A percentile compares a stretch with the other conserved stretches of the same genome.
phyloP scores from a whole-genome alignment of 768 basidiomycete species.

The Mycena amicta region DNA sequence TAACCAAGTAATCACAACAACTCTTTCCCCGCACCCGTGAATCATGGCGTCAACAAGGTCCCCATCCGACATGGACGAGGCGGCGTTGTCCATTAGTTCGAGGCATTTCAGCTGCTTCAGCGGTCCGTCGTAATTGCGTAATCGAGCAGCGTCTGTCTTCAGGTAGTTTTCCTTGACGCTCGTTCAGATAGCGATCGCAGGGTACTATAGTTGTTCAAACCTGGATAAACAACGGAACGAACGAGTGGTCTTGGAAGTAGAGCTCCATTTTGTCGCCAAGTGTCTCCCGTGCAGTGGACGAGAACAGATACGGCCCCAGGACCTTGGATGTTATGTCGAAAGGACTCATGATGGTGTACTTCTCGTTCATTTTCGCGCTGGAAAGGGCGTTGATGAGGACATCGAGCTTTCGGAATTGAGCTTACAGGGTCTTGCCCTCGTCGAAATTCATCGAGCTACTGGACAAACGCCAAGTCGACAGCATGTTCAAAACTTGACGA shows the following conservation, averaged over 20 bases:
- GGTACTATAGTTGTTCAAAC: no score
- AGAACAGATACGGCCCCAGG: constrained; percentile 90
- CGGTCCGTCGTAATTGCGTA: constrained; percentile 60
- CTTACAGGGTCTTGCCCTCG: constrained; percentile 87
- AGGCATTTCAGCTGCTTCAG: constrained; percentile 73
- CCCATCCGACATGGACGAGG: constrained; percentile 91
- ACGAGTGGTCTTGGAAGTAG: constrained; percentile 95
- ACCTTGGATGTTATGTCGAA: constrained; percentile 91
- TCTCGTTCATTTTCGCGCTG: constrained; percentile 89
- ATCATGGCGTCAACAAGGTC: constrained; percentile 93
- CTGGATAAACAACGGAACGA: constrained; percentile 94
- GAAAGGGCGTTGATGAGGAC: background rate
- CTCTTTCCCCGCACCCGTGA: constrained; percentile 89
- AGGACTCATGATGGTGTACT: constrained; percentile 87
- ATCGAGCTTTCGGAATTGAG: constrained; percentile 12
- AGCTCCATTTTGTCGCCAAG: constrained; percentile 91
- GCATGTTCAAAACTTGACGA: constrained; percentile 95
- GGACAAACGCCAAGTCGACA: constrained; percentile 95
- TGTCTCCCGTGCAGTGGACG: constrained; percentile 75
- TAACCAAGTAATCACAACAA: no score
- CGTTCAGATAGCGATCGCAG: no score
- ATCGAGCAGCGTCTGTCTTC: constrained; percentile 72
- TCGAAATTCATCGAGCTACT: constrained; percentile 85
- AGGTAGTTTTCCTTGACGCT: constrained; percentile 98
- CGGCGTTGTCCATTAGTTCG: constrained; percentile 82